Base-by-base conservation (phyloP, 2,329 filamentous ascomycete genomes). In the Epichloe coenophiala region DNA sequence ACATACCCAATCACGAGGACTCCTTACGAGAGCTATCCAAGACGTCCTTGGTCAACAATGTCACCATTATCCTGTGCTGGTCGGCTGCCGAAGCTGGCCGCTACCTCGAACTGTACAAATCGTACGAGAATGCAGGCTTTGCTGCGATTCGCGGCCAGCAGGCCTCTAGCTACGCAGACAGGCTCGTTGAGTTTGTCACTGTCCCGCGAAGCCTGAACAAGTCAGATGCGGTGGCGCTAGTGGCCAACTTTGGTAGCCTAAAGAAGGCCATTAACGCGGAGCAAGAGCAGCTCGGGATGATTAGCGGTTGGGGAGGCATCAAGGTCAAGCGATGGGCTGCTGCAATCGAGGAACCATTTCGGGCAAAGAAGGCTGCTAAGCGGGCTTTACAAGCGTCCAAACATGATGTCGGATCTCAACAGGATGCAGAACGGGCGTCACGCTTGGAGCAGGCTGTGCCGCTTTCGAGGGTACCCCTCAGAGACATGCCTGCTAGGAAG, bases 91-190 rank as follows among this genome's bases (percentile, higher is more conserved):
- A 98, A 71, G 91, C 90, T 2, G 93, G 87, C 0, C 83, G 91
- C 59, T 98, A 98, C 62, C 75, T 98, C 23, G 93, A 97, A 64
- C 73, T 95, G 9, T 97, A 91, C 75, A 98, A 98, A 67, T 87
- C 84, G 1, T 95, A 89, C 60, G 93, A 98, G 68, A 83, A 95
- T 63, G 87, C 90, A 36, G 73, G 67, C 55, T 86, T 89, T 27
- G 81, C 81, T 0, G 85, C 86, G 35, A 97, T 98, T 65, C 83
- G 84, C 53, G 88, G 89, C 11, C 84, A 88, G 58, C 89, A 95
- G 66, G 81, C 86, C 2, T 84, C 83, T 19, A 83, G 81, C 49
- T 97, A 96, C 61, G 80, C 86, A 5, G 90, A 96, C 59, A 85
- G 84, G 53, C 75, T 98, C 53, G 83, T 93, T 8, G 91, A 96